Percentiles rank a stretch among this genome's conserved stretches.
Evolutionary conservation across 805 yeast species (phyloP).

Genomic region (Candida vartiovaarae): DNA sequence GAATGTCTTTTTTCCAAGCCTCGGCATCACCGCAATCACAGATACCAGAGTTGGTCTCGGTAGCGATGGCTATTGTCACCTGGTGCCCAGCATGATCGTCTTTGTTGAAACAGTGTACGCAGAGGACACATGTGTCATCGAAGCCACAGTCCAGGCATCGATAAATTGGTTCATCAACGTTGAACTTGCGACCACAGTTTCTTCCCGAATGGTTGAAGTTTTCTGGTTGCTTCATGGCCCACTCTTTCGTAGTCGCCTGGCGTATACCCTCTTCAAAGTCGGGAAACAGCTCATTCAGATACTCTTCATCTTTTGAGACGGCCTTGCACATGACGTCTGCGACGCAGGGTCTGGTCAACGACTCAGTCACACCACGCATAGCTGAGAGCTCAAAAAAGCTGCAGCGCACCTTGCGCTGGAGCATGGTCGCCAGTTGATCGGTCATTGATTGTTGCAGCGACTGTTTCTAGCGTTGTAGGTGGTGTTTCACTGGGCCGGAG

Average conservation of each 20-base stretch:
- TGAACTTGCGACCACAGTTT: conserved; percentile 62
- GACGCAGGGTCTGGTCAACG: background rate
- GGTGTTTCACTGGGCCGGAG: no score
- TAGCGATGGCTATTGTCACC: conserved; percentile 38
- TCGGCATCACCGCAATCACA: conserved; percentile 84
- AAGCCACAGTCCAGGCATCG: conserved; percentile 71
- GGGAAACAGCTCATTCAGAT: conserved; percentile 30
- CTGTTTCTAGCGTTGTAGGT: no score
- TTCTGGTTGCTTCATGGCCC: background rate
- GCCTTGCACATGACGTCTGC: conserved; percentile 6
- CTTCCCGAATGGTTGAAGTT: conserved; percentile 41
- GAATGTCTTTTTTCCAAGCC: conserved; percentile 51
- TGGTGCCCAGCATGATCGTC: conserved; percentile 63
- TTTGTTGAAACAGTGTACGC: conserved; percentile 65
- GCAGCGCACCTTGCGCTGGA: no score
- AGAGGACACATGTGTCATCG: conserved; percentile 73
- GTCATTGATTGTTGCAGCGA: no score
- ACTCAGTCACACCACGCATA: no score
- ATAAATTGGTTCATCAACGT: conserved; percentile 57
- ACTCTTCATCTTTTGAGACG: conserved; percentile 33
- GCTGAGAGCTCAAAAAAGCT: no score
- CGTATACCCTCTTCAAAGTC: background rate
- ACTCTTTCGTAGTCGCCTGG: background rate
- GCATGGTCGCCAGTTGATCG: no score
- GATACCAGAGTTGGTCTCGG: conserved; percentile 29